These are phyloP conservation scores for Cordyceps tenuipes DNA, from an alignment of 2,329 filamentous ascomycete species.

Conservation along the genomic window DNA sequence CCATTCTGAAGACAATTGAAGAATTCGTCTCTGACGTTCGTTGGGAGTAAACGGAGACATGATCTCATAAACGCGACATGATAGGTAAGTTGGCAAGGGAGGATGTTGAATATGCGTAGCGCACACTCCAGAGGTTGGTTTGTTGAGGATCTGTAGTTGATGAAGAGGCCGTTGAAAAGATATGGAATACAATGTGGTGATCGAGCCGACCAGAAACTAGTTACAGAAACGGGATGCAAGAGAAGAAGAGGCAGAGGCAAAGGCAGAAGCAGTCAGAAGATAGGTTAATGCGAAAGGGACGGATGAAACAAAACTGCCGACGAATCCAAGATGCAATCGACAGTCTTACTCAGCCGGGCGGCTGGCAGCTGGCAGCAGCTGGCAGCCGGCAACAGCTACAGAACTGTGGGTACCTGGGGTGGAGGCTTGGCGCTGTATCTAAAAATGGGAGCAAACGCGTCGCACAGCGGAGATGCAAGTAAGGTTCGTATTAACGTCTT, in stretches of 20 bases:
- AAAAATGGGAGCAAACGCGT: slow-evolving; percentile 10
- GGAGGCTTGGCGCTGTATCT: neutral
- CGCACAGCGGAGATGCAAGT: neutral
- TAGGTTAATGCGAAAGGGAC: slow-evolving; percentile 7
- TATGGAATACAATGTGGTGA: neutral
- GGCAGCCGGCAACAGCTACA: neutral
- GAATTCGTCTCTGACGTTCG: slow-evolving; percentile 39
- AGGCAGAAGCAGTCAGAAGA: neutral
- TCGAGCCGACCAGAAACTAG: neutral
- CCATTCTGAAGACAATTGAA: slow-evolving; percentile 43
- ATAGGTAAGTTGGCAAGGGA: slow-evolving; percentile 1
- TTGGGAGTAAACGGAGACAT: slow-evolving; percentile 18
- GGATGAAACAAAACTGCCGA: slow-evolving; percentile 1
- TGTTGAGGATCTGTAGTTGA: neutral
- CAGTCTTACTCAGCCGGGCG: slow-evolving; percentile 9
- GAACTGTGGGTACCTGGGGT: neutral
- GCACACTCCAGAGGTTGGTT: neutral
- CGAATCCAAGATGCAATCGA: neutral
- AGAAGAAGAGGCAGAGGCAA: neutral
- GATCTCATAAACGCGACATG: neutral
- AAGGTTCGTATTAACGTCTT: neutral
- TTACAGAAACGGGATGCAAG: neutral
- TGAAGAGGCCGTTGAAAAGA: neutral
- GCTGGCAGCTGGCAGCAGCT: neutral
- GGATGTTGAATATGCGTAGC: neutral